Evolutionary conservation across 2,329 filamentous ascomycete species (phyloP).

Genomic region (Exophiala calicioides): DNA sequence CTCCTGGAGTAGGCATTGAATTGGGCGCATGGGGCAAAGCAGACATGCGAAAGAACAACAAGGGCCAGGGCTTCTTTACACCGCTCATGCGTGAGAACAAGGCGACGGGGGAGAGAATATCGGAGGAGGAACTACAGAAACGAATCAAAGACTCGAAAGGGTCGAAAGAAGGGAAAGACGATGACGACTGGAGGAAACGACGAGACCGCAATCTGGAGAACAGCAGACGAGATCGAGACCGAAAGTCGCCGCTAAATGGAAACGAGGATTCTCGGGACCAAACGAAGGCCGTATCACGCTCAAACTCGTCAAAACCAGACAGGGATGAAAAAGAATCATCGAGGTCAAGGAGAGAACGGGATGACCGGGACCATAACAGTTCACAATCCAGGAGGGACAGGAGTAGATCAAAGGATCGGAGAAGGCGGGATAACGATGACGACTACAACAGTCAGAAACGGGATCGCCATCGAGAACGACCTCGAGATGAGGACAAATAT

Average conservation of each 20-base stretch:
- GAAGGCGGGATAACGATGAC: conserved; percentile 37
- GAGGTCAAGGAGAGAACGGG: conserved; percentile 22
- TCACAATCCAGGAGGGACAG: conserved; percentile 33
- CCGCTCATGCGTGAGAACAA: conserved; percentile 64
- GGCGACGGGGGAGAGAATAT: conserved; percentile 62
- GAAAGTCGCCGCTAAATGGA: conserved; percentile 35
- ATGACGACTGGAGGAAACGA: conserved; percentile 49
- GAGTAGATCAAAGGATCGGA: conserved; percentile 42
- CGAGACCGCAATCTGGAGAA: conserved; percentile 47
- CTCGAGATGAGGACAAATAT: conserved; percentile 34
- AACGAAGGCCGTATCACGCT: conserved; percentile 43
- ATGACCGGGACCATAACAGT: conserved; percentile 30
- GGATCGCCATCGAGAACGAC: conserved; percentile 36
- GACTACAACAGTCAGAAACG: conserved; percentile 37
- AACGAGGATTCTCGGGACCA: conserved; percentile 40
- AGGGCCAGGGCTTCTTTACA: conserved; percentile 57
- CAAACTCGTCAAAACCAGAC: conserved; percentile 39
- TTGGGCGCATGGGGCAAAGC: conserved; percentile 77
- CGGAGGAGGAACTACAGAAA: conserved; percentile 61
- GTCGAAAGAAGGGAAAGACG: conserved; percentile 46
- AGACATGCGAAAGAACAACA: conserved; percentile 54
- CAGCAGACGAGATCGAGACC: conserved; percentile 39
- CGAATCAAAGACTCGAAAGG: conserved; percentile 53
- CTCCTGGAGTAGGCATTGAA: conserved; percentile 57
- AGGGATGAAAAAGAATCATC: conserved; percentile 34